Conservation (phyloP, 331 rosid genomes). For the Ulmus americana region DNA sequence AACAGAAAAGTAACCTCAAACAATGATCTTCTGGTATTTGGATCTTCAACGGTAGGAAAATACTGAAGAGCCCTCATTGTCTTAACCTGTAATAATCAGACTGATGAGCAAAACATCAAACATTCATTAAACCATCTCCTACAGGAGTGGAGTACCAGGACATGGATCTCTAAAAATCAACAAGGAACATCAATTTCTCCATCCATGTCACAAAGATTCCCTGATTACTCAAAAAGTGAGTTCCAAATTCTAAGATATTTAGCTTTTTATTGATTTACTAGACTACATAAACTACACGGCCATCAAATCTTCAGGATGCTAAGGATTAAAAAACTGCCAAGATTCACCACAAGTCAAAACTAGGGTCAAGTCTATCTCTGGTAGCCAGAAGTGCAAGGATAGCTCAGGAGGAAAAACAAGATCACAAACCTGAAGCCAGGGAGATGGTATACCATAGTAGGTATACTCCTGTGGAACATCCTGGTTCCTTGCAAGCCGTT, state of each 20-base stretch:
- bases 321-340: neutral
- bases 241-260: neutral
- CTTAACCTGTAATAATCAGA: constrained; percentile 60
- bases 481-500: constrained; percentile 95
- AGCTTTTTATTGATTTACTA: neutral
- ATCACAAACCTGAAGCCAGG: constrained; percentile 97
- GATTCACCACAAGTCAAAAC: neutral
- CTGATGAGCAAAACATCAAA: constrained; percentile 6
- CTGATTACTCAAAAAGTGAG: neutral
- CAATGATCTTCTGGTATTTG: constrained; percentile 91
- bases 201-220: neutral
- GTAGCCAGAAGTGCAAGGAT: constrained; percentile 18
- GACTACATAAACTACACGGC: neutral
- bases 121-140: neutral
- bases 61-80: constrained; percentile 98
- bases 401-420: neutral
- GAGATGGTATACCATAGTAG: constrained; percentile 99
- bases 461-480: constrained; percentile 98
- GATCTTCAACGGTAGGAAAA: constrained; percentile 93
- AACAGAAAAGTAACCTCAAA: constrained; percentile 66
- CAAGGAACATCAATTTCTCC: neutral
- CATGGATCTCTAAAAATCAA: neutral
- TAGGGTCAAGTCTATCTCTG: constrained; percentile 7
- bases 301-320: neutral
- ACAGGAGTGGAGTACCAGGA: neutral